phyloP scores from a whole-genome alignment of 2,329 filamentous ascomycete genomes.

The Colletotrichum incanum region DNA sequence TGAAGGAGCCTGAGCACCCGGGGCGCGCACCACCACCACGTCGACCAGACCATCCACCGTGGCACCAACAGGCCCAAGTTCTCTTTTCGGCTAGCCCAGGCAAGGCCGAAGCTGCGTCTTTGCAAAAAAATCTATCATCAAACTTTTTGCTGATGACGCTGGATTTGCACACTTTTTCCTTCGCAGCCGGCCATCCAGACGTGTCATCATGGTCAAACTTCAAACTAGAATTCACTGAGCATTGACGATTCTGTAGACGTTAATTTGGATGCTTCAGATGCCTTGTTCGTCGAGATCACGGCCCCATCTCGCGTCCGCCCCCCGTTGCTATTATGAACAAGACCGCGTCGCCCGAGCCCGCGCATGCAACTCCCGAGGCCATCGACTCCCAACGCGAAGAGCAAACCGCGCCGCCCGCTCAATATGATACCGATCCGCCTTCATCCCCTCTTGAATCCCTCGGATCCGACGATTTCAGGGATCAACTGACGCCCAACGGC shows the following conservation, averaged over 20 bases:
- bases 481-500: constrained; percentile 42
- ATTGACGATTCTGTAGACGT: constrained; percentile 67
- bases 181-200: constrained; percentile 62
- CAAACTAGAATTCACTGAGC: constrained; percentile 61
- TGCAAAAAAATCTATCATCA: constrained; percentile 46
- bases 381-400: constrained; percentile 46
- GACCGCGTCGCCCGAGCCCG: constrained; percentile 70
- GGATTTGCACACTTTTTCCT: constrained; percentile 60
- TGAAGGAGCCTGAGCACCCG: neutral
- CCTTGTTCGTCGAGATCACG: constrained; percentile 69
- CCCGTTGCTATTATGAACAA: constrained; percentile 70
- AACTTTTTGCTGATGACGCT: constrained; percentile 68
- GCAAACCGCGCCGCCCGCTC: constrained; percentile 39
- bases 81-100: constrained; percentile 41
- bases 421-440: constrained; percentile 36
- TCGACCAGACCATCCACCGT: neutral
- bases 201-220: constrained; percentile 71
- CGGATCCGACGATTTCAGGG: constrained; percentile 43
- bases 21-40: neutral
- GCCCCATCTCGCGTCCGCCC: constrained; percentile 56
- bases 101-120: constrained; percentile 41
- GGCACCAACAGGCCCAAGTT: neutral
- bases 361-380: constrained; percentile 53
- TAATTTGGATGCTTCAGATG: constrained; percentile 72
- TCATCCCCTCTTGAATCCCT: constrained; percentile 39